Base-by-base conservation (phyloP, 441 rosid genomes). In the Jatropha multifida region DNA sequence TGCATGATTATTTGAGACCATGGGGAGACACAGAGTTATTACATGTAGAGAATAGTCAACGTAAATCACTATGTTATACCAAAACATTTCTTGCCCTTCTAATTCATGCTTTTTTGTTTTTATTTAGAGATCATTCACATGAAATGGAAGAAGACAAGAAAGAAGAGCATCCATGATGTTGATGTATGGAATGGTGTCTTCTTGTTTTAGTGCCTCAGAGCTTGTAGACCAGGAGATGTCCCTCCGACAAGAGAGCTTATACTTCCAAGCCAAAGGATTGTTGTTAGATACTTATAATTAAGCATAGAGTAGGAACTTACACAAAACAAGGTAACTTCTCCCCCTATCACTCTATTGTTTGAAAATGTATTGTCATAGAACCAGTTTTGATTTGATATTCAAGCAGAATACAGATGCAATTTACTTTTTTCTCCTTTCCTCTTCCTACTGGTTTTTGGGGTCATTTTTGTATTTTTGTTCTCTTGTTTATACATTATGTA, bases 61-160 rank as follows among this genome's bases (percentile, higher is more conserved):
- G 32, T 38, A 37, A 44, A 51, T 59, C 15, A 17, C 27, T 49
- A 8, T 56, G 52, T 32, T 6, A 1, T 15, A 15, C 5, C 46
- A 46, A 32, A 41, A 18, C 10, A 23, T 41, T 58, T 71, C 46
- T 17, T 26, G 26, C 4, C 41, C 18, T 61, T 65, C 58, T 71
- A 56, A 82, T 15, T 14, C 42, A 11, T 44, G 40, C 20, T 5
- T 41, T 60, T 68, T 71, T 18, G 7, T 69, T 67, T 51, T 69
- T 40, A 46, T 73, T 14, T 72, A 86, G 89, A 69, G 80, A 79
- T 55, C 68, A 14, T 27, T 40, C 54, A 6, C 83, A 83, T 77
- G 83, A 74, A 20, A 69, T 76, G 81, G 77, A 79, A 40, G 82
- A 77, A 60, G 79, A 74, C 73, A 79, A 76, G 65, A n/a, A 63